A percentile compares a stretch with the other conserved stretches of the same genome.
Conservation (phyloP, 2,329 filamentous ascomycete genomes). For the Clonostachys rosea region DNA sequence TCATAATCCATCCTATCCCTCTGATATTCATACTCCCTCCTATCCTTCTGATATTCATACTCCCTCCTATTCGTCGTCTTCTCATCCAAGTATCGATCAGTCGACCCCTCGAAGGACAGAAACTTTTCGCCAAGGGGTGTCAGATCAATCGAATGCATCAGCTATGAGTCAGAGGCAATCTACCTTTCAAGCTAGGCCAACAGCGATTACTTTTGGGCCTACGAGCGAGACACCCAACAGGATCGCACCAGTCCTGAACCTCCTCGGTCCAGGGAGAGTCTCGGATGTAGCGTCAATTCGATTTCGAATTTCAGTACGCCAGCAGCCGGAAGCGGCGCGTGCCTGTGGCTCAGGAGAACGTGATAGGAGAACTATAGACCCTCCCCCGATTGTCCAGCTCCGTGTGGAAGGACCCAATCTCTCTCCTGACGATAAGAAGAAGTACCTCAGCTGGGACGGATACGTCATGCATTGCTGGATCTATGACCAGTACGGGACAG, state of each 20-base stretch:
- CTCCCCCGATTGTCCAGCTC: conserved; percentile 77
- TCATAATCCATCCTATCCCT: no score
- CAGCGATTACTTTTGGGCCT: background rate
- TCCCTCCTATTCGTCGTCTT: no score
- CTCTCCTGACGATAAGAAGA: conserved; percentile 46
- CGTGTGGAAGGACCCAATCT: conserved; percentile 53
- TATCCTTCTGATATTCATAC: no score
- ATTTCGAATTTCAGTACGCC: conserved; percentile 49
- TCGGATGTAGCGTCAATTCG: conserved; percentile 11
- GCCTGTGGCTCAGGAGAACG: conserved; percentile 82
- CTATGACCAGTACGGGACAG: conserved; percentile 62
- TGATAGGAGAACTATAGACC: conserved; percentile 77
- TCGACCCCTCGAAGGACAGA: no score
- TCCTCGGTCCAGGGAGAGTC: conserved; percentile 11
- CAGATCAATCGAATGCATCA: no score
- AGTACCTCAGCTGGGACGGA: conserved; percentile 53
- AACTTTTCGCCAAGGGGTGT: no score
- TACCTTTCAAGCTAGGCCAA: no score
- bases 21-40: no score
- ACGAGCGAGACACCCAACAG: background rate
- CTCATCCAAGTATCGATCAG: no score
- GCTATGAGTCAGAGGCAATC: no score
- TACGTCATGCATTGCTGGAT: conserved; percentile 75
- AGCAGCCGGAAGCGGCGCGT: conserved; percentile 73
- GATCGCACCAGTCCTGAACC: conserved; percentile 12